Evolutionary conservation across 2,329 filamentous ascomycete species (phyloP).

Genomic region (Fusarium siculi): DNA sequence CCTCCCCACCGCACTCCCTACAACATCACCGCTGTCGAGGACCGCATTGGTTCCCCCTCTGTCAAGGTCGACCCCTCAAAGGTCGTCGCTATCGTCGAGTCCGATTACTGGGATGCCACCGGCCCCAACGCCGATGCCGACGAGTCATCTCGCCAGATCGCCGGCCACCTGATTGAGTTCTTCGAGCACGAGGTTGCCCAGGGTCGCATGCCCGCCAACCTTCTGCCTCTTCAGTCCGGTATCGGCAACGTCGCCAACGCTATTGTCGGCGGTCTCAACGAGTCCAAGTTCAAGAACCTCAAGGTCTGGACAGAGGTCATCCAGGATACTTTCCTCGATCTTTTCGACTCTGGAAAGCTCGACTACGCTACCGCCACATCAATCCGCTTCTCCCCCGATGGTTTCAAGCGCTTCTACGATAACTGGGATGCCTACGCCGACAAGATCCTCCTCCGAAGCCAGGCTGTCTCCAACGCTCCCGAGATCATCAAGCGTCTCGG

Average conservation of each 20-base stretch:
- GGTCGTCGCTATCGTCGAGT: constrained; percentile 86
- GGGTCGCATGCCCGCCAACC: constrained; percentile 79
- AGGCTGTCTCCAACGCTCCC: constrained; percentile 88
- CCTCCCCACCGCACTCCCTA: constrained; percentile 86
- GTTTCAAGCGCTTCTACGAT: constrained; percentile 91
- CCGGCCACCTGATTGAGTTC: constrained; percentile 81
- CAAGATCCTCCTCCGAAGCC: constrained; percentile 87
- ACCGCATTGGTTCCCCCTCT: constrained; percentile 84
- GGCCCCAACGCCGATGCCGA: constrained; percentile 81
- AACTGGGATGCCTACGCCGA: constrained; percentile 83
- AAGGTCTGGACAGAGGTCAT: constrained; percentile 95
- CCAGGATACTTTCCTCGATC: constrained; percentile 91
- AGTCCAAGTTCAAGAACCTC: constrained; percentile 86
- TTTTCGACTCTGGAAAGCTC: constrained; percentile 87
- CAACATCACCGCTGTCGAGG: constrained; percentile 84
- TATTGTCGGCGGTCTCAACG: constrained; percentile 83
- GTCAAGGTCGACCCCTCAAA: constrained; percentile 87
- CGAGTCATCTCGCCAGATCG: constrained; percentile 77
- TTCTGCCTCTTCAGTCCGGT: constrained; percentile 85
- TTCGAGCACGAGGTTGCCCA: constrained; percentile 85
- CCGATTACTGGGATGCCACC: constrained; percentile 81
- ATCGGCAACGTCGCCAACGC: constrained; percentile 96
- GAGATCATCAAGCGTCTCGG: constrained; percentile 90
- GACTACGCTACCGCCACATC: constrained; percentile 92
- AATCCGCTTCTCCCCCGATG: constrained; percentile 89